Percentiles rank a stretch among this genome's conserved stretches.
phyloP scores from a whole-genome alignment of 2,329 filamentous ascomycete species.

The Pestalotiopsis sp. region DNA sequence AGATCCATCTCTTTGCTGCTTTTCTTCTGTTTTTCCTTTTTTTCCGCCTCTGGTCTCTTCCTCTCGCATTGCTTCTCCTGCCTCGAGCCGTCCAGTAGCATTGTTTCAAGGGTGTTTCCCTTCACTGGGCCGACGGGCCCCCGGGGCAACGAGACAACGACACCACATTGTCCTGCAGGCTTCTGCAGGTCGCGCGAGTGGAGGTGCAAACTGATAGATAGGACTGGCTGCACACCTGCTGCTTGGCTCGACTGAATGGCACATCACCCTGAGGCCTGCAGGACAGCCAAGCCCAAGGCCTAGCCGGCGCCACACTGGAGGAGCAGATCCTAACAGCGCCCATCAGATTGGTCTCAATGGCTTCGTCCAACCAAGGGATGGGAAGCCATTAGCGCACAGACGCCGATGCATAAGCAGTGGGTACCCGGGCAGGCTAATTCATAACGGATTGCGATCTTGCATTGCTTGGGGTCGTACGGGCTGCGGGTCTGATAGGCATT shows the following conservation, averaged over 20 bases:
- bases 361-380: conserved; percentile 18
- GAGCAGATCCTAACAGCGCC: conserved; percentile 19
- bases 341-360: conserved; percentile 13
- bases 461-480: conserved; percentile 5
- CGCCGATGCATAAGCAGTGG: conserved; percentile 19
- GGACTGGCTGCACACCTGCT: not conserved
- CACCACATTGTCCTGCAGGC: conserved; percentile 2
- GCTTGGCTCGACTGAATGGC: not conserved
- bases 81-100: not conserved
- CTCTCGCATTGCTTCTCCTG: not conserved
- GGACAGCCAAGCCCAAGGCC: conserved; percentile 11
- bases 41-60: not conserved
- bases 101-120: conserved; percentile 5
- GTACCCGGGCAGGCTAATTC: conserved; percentile 24
- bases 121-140: conserved; percentile 3
- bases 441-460: conserved; percentile 1
- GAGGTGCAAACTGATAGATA: conserved; percentile 13
- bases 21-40: not conserved
- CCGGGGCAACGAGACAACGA: not conserved
- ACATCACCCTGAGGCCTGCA: conserved; percentile 14
- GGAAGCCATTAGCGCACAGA: conserved; percentile 19
- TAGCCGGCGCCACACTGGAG: conserved; percentile 20
- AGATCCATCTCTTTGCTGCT: not conserved
- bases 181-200: not conserved
- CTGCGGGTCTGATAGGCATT: conserved; percentile 7